Conservation (phyloP, 1,284 basidiomycete genomes). For the Mycosarcoma maydis region DNA sequence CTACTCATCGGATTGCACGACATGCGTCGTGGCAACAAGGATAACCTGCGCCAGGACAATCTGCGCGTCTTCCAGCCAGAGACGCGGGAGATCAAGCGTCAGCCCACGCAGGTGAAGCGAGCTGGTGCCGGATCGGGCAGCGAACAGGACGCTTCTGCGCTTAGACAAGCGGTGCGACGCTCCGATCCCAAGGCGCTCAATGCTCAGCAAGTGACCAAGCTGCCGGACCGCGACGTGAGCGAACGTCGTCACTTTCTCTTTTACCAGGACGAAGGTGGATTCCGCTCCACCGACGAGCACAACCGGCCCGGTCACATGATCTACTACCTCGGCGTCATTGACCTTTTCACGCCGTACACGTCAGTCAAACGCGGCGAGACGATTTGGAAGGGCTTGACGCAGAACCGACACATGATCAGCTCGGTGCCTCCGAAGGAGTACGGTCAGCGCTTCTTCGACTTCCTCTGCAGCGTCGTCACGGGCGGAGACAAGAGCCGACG, state of each 20-base stretch:
- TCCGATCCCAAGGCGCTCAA: slow-evolving; percentile 82
- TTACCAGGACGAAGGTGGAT: slow-evolving; percentile 95
- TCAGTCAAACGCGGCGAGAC: slow-evolving; percentile 83
- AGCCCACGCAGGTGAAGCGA: slow-evolving; percentile 42
- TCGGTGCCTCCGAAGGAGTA: slow-evolving; percentile 63
- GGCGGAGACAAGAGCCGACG: slow-evolving; percentile 50
- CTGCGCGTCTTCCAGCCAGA: slow-evolving; percentile 87
- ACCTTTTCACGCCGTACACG: slow-evolving; percentile 79
- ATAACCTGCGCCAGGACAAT: slow-evolving; percentile 87
- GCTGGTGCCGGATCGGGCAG: slow-evolving; percentile 23
- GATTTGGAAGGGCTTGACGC: slow-evolving; percentile 86
- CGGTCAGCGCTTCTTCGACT: slow-evolving; percentile 60
- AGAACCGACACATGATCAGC: slow-evolving; percentile 56
- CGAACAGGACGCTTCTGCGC: slow-evolving; percentile 73
- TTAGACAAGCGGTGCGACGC: slow-evolving; percentile 75
- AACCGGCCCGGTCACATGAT: slow-evolving; percentile 81
- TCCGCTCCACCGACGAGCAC: slow-evolving; percentile 85
- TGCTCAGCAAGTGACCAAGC: slow-evolving; percentile 72
- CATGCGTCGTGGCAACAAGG: slow-evolving; percentile 86
- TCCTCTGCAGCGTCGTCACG: slow-evolving; percentile 50
- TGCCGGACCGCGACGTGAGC: slow-evolving; percentile 75
- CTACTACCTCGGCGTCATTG: slow-evolving; percentile 76
- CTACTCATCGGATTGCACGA: slow-evolving; percentile 93
- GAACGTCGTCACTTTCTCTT: slow-evolving; percentile 89
- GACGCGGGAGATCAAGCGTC: slow-evolving; percentile 54